Base-by-base conservation (phyloP, 1,284 basidiomycete species). In the Sporisorium iseilematis-ciliati region DNA sequence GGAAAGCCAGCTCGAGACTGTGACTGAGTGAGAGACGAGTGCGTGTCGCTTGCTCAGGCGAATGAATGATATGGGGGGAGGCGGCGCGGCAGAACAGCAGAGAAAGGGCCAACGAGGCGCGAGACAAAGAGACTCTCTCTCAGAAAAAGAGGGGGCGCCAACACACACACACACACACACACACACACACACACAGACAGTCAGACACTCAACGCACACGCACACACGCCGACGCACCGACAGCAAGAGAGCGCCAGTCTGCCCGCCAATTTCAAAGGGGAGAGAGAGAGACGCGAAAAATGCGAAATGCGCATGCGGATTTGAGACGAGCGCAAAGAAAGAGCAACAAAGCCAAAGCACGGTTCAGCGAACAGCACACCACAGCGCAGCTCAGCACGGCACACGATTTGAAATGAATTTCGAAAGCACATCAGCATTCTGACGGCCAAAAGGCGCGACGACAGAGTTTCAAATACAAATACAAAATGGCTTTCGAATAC, bases 1-100 rank as follows among this genome's bases (percentile, higher is more conserved):
- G 60, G 60, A 63, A 64, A 53, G 57, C 31, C 60, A 29, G 29
- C 43, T 33, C 40, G 64, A 51, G 33, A 40, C 42, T 18, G 46
- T 18, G 51, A 42, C 31, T 2, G n/a, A n/a, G 5, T 29, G 29
- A 29, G 59, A 45, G 48, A 21, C n/a, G 46, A 20, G 38, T n/a
- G 35, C 52, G 41, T 38, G 16, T 50, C 35, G 35, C 35, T 50
- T 14, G 35, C 35, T 38, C 35, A 16, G 35, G 35, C 35, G 14
- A 38, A 38, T 38, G 35, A 38, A 38, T 35, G 33, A 35, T 14
- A 16, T 14, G 2, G 35, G 35, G 35, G 35, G 35, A 16, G 35
- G 35, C 35, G 35, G 35, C 35, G 35, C 35, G 35, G 35, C 35
- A 16, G 35, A 38, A 38, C 35, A 38, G 35, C 35, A 38, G 35